A percentile compares a stretch with the other conserved stretches of the same genome.
Evolutionary conservation across 2,329 filamentous ascomycete genomes (phyloP).

Genomic region (Rhynchosporium graminicola): DNA sequence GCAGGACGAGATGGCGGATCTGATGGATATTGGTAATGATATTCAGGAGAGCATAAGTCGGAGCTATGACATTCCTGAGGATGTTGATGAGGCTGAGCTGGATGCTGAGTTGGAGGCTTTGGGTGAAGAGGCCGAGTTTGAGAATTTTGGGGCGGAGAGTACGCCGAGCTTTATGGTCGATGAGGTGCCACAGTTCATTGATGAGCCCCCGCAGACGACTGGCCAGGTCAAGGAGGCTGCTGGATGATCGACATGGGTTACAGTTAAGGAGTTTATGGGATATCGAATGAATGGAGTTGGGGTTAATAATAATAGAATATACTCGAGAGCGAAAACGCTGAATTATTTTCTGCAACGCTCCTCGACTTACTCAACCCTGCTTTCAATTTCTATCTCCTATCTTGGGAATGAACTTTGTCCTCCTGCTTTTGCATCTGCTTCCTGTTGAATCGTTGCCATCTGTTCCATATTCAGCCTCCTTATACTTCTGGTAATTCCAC

Average conservation of each 20-base stretch:
- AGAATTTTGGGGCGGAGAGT: conserved; percentile 56
- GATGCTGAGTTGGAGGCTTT: conserved; percentile 95
- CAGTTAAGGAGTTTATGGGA: not conserved
- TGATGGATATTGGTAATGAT: conserved; percentile 97
- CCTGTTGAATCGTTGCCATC: too few relatives aligned
- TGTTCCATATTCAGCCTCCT: too few relatives aligned
- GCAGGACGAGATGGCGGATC: conserved; percentile 98
- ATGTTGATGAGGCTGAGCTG: conserved; percentile 93
- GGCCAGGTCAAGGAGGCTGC: conserved; percentile 83
- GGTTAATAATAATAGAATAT: too few relatives aligned
- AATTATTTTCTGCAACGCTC: too few relatives aligned
- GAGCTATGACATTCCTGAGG: conserved; percentile 93
- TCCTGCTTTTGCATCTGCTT: too few relatives aligned
- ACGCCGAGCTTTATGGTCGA: conserved; percentile 89
- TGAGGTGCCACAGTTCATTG: conserved; percentile 86
- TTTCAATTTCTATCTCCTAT: too few relatives aligned
- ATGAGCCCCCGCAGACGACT: conserved; percentile 76
- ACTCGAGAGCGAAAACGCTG: too few relatives aligned
- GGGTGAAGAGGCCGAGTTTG: conserved; percentile 90
- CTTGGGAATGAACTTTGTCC: too few relatives aligned
- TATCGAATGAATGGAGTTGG: too few relatives aligned
- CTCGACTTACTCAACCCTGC: too few relatives aligned
- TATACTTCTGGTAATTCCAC: too few relatives aligned
- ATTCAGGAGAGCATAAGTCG: conserved; percentile 93
- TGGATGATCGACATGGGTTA: conserved; percentile 42